A percentile compares a stretch with the other conserved stretches of the same genome.
Conservation (phyloP, 495 filamentous ascomycete species). For the Beverwykella pulmonaria region DNA sequence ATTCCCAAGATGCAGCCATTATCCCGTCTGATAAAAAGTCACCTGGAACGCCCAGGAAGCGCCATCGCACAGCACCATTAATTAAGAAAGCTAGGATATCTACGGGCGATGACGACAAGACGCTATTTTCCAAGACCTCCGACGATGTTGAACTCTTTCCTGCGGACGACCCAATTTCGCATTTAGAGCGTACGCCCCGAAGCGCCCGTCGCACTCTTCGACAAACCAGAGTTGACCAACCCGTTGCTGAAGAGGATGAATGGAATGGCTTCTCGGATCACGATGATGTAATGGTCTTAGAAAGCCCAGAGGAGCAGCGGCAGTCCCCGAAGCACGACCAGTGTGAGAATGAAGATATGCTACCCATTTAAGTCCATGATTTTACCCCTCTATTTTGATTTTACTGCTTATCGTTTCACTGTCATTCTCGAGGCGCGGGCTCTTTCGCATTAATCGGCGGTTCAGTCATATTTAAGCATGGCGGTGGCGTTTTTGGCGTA, state of each 20-base stretch:
- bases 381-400: too few species aligned
- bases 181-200: too few species aligned
- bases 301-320: neutral
- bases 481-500: neutral
- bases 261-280: neutral
- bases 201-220: neutral
- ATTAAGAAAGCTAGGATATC: neutral
- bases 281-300: neutral
- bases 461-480: neutral
- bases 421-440: too few species aligned
- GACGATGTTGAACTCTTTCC: too few species aligned
- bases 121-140: neutral
- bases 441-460: neutral
- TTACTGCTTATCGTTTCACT: too few species aligned
- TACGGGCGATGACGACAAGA: neutral
- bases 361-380: too few species aligned
- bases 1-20: constrained; percentile 21
- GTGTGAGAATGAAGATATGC: neutral
- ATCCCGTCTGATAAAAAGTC: neutral
- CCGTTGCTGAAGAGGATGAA: neutral
- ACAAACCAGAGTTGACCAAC: neutral
- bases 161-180: too few species aligned
- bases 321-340: neutral
- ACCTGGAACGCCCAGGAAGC: neutral
- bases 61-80: neutral